A percentile compares a stretch with the other conserved stretches of the same genome.
Conservation (phyloP, 495 filamentous ascomycete species). For the Filosporella fistucella region DNA sequence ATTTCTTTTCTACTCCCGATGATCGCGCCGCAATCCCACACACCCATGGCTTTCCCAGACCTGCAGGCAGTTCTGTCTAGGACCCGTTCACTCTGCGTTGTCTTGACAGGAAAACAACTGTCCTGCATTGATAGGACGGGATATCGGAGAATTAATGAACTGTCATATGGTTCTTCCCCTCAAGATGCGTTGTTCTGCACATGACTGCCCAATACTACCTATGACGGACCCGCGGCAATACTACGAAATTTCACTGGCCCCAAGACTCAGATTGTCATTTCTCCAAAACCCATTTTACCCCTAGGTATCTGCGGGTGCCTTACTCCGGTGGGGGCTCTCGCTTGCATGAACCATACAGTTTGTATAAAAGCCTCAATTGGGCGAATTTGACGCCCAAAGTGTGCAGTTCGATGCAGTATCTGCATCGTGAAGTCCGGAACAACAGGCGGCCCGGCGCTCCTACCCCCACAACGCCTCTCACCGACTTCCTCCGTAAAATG, state of each 20-base stretch:
- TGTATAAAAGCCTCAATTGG: no score
- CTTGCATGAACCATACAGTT: constrained; percentile 11
- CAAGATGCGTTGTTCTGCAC: constrained; percentile 3
- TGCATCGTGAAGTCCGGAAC: background rate
- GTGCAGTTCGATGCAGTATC: background rate
- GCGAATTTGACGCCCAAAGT: background rate
- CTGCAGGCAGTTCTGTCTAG: background rate
- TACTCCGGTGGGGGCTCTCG: background rate
- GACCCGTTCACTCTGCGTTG: constrained; percentile 6
- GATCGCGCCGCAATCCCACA: no score
- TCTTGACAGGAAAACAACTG: constrained; percentile 15
- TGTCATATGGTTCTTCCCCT: constrained; percentile 8
- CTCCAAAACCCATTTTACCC: background rate
- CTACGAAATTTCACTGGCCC: constrained; percentile 5
- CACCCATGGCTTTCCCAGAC: no score
- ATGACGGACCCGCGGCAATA: constrained; percentile 7
- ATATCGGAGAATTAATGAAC: constrained; percentile 11
- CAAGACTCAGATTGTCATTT: background rate
- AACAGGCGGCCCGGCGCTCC: constrained; percentile 3
- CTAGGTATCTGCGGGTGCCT: background rate
- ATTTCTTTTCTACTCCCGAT: no score
- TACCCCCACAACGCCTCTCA: constrained; percentile 7
- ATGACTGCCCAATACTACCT: constrained; percentile 14
- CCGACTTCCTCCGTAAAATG: constrained; percentile 6
- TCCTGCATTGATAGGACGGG: constrained; percentile 6